Percentiles rank a stretch among this genome's conserved stretches.
Evolutionary conservation across 73 alveolate species (phyloP).

Genomic region (Stentor coeruleus): DNA sequence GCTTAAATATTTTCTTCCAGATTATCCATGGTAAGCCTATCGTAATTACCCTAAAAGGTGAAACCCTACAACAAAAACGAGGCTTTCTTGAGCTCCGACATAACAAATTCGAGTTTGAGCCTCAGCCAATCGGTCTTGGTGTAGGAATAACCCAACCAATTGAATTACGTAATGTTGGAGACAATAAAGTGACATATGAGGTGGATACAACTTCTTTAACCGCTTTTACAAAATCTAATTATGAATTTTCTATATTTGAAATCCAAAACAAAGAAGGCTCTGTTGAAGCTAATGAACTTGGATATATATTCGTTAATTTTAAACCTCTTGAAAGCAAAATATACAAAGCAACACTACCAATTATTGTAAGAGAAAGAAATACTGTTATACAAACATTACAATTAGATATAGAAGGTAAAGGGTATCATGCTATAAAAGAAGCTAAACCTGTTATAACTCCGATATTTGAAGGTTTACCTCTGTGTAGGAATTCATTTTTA

Average conservation of each 20-base stretch:
- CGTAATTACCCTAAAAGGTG: conserved; percentile 84
- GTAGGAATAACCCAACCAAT: conserved; percentile 94
- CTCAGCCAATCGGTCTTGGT: conserved; percentile 94
- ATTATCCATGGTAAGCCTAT: conserved; percentile 97
- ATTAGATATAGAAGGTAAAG: conserved; percentile 44
- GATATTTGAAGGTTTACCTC: conserved; percentile 66
- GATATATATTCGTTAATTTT: conserved; percentile 82
- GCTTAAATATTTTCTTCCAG: conserved; percentile 81
- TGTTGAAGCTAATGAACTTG: conserved; percentile 84
- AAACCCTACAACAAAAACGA: conserved; percentile 89
- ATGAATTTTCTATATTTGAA: conserved; percentile 85
- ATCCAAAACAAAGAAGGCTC: conserved; percentile 93
- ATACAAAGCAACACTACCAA: conserved; percentile 76
- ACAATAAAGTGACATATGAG: conserved; percentile 83
- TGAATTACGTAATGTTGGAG: conserved; percentile 93
- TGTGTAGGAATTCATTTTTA: conserved; percentile 63
- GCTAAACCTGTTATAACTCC: conserved; percentile 44
- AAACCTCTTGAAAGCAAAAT: conserved; percentile 93
- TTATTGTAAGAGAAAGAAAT: conserved; percentile 87
- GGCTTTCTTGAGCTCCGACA: conserved; percentile 84
- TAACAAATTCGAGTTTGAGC: conserved; percentile 74
- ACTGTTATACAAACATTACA: conserved; percentile 64
- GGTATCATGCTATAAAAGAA: conserved; percentile 32
- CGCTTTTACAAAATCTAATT: conserved; percentile 67
- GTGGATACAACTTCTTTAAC: conserved; percentile 72